Evolutionary conservation across 352 stramenopile species (phyloP), one percentile per base, ranked within the genome.

Genomic region (Achlya hypogyna): DNA sequence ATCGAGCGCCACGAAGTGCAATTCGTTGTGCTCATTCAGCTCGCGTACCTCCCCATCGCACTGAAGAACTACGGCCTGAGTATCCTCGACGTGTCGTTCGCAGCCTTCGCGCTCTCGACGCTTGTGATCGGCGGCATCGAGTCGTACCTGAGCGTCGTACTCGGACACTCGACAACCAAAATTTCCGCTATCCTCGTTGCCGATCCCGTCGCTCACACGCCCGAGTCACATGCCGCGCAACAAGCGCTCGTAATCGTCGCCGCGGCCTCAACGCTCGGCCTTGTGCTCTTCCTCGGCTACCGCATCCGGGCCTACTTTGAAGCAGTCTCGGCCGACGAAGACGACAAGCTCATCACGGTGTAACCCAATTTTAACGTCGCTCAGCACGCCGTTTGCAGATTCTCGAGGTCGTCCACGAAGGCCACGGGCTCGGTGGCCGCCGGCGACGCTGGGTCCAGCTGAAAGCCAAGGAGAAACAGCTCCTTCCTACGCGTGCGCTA

Each of bases 51-150:
- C 64, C 84, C 84, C 12, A 90, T 93, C 67, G 82, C 81, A 42
- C 72, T 93, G 71, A 93, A 93, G 65, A 93, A 93, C 68, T 93
- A 93, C 64, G 84, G 84, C 28, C 81, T 93, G 23, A 90, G 82
- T 59, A 79, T 89, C 29, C 70, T 91, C 20, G 77, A 88, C 54
- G 82, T 93, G 20, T 69, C 59, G 22, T 91, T 90, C 29, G 60
- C 69, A 10, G 77, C 89, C 4, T 93, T 77, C 43, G 81, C 87
- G 43, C 64, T 78, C 29, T 79, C 84, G 6, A 80, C 79, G 42
- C 58, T 93, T 51, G 40, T 89, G 35, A 89, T 82, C 2, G 84
- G 84, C 0, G 64, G 90, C 8, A 78, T 78, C 18, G 88, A 88
- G 65, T 89, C 82, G 4, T 70, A 79, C 72, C 80, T 93, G 34